Percentiles rank a stretch among this genome's conserved stretches.
Evolutionary conservation across 306 rosid genomes (phyloP).

Genomic region (Alnus glutinosa): DNA sequence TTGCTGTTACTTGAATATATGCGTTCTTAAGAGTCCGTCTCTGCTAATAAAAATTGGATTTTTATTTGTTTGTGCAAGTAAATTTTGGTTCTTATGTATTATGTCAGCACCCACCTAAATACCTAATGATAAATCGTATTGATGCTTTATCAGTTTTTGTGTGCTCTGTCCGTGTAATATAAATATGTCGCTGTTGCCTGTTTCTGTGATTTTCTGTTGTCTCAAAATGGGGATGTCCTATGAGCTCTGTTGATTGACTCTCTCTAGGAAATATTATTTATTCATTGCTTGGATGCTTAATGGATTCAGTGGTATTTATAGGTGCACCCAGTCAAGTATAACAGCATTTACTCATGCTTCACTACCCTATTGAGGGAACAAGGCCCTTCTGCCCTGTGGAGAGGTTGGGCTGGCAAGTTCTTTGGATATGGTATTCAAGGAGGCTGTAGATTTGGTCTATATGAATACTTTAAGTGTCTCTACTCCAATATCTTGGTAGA

Average conservation of each 20-base stretch:
- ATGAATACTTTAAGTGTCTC: constrained; percentile 53
- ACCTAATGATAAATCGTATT: too few relatives aligned
- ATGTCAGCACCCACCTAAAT: too few relatives aligned
- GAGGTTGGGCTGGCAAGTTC: constrained; percentile 62
- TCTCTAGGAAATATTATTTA: background rate
- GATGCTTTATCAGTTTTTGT: too few relatives aligned
- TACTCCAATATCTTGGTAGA: constrained; percentile 41
- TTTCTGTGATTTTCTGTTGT: background rate
- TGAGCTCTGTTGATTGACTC: background rate
- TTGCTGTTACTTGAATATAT: background rate
- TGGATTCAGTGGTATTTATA: constrained; percentile 29
- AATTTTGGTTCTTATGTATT: too few relatives aligned
- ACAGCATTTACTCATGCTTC: constrained; percentile 50
- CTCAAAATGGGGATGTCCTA: background rate
- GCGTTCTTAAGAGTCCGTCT: background rate
- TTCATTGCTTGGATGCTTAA: background rate
- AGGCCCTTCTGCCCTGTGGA: constrained; percentile 63
- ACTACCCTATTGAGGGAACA: constrained; percentile 51
- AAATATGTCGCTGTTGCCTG: background rate
- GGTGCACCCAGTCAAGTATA: constrained; percentile 53
- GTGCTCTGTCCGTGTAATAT: too few relatives aligned
- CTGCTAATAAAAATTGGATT: background rate
- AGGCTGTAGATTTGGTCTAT: constrained; percentile 60
- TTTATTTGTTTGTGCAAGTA: too few relatives aligned
- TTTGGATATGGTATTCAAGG: constrained; percentile 63